phyloP scores from a whole-genome alignment of 352 stramenopile genomes.

The Pythium pyrilobum region DNA sequence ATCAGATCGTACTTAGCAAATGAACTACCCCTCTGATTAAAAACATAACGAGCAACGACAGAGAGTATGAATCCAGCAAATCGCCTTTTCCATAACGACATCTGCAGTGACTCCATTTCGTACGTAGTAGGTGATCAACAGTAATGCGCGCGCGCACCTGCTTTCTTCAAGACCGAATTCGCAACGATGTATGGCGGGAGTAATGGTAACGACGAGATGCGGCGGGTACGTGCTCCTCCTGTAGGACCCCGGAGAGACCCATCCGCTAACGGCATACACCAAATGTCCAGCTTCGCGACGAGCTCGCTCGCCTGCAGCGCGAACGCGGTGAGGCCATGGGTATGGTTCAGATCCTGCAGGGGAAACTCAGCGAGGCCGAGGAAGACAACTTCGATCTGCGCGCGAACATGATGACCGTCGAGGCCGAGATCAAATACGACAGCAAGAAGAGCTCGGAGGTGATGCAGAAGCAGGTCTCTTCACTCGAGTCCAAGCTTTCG shows the following conservation, averaged over 20 bases:
- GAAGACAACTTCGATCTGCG: conserved; percentile 67
- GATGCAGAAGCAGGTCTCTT: conserved; percentile 38
- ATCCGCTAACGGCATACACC: neutral
- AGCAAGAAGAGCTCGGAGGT: conserved; percentile 35
- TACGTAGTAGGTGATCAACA: neutral
- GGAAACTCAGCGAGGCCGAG: conserved; percentile 38
- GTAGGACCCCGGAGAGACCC: neutral
- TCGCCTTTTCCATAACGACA: neutral
- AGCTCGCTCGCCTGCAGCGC: conserved; percentile 34
- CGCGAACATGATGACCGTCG: conserved; percentile 41
- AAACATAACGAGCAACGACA: too few relatives aligned
- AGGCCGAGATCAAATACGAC: conserved; percentile 40
- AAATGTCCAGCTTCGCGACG: conserved; percentile 23
- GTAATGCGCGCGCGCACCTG: neutral
- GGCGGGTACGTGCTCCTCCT: conserved; percentile 6
- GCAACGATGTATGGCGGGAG: conserved; percentile 12
- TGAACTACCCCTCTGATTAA: neutral
- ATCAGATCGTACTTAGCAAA: conserved; percentile 3
- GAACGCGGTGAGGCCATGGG: conserved; percentile 49
- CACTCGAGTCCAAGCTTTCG: conserved; percentile 49
- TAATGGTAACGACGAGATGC: conserved; percentile 11
- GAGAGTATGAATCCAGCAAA: too few relatives aligned
- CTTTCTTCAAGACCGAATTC: conserved; percentile 4
- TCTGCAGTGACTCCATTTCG: neutral
- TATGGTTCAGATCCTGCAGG: conserved; percentile 46